Evolutionary conservation across 139 green algal genomes (phyloP), one percentile per base, ranked within the genome.

Genomic region (Micractinium sp.): DNA sequence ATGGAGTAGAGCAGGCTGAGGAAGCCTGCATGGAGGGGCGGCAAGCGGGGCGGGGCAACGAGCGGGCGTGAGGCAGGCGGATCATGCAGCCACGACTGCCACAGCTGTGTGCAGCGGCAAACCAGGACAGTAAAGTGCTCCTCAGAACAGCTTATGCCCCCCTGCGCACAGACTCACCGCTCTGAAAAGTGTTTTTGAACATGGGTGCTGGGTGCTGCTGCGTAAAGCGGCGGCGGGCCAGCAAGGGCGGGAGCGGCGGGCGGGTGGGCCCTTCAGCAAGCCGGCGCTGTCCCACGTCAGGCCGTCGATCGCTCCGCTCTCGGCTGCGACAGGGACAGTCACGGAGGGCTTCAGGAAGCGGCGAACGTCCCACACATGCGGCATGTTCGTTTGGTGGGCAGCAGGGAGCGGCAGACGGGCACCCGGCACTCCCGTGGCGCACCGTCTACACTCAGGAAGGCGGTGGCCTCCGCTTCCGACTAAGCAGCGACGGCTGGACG

Each of bases 1-100:
- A 99, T 97, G 85, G 93, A 97, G 93, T 99, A 99, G 15, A 99
- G 92, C 80, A 99, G 97, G 82, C 94, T 97, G 76, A 99, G 89
- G 87, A 99, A 99, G 29, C 97, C 97, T 38, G 61, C 77, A 33
- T 73, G 71, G 14, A 39, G 63, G 63, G 20, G 47, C 19, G 63
- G 63, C 22, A 71, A 12, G 47, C 47, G 63, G 63, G 63, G 63
- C 22, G 63, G 19, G 9, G 63, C 63, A 27, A 71, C 63, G 63
- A 27, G 20, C 20, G 63, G 71, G 71, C 31, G 31, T 31, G 25
- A 75, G 71, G 71, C 71, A 38, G 29, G 29, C 14, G 20, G 3
- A 56, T 5, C 7, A 9, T 56, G 47, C 47, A 56, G 47, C 47
- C 47, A 56, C 7, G n/a, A n/a, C n/a, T n/a, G n/a, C n/a, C 47